phyloP scores from a whole-genome alignment of 257 asterid species.

The Solanum bukasovii region DNA sequence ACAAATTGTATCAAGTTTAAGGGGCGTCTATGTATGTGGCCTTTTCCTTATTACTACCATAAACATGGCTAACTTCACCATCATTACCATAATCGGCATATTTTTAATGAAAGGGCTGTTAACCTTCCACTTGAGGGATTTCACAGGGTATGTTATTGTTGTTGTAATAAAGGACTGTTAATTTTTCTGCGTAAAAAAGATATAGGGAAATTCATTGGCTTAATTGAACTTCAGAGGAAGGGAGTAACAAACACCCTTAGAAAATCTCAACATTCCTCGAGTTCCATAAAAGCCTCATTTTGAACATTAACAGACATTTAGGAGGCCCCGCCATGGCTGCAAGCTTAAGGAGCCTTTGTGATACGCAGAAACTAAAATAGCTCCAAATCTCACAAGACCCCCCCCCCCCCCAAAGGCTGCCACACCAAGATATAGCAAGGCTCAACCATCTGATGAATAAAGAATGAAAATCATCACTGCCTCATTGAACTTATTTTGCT shows the following conservation, averaged over 20 bases:
- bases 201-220: neutral
- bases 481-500: neutral
- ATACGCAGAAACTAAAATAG: neutral
- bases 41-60: neutral
- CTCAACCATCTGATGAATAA: neutral
- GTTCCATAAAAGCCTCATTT: neutral
- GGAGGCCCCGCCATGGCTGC: neutral
- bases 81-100: neutral
- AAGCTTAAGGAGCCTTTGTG: conserved; percentile 2
- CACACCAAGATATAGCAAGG: too few species aligned
- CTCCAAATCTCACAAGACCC: too few species aligned
- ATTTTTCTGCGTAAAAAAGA: neutral
- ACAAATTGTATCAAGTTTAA: too few species aligned
- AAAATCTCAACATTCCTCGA: neutral
- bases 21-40: neutral
- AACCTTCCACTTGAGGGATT: neutral
- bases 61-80: neutral
- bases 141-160: neutral
- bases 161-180: neutral
- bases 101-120: neutral
- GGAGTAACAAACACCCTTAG: neutral
- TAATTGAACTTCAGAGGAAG: neutral
- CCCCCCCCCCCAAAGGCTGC: too few species aligned
- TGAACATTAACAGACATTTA: neutral
- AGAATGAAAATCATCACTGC: neutral